Conservation (phyloP, 305 asterid genomes). For the Euphrasia arctica region DNA sequence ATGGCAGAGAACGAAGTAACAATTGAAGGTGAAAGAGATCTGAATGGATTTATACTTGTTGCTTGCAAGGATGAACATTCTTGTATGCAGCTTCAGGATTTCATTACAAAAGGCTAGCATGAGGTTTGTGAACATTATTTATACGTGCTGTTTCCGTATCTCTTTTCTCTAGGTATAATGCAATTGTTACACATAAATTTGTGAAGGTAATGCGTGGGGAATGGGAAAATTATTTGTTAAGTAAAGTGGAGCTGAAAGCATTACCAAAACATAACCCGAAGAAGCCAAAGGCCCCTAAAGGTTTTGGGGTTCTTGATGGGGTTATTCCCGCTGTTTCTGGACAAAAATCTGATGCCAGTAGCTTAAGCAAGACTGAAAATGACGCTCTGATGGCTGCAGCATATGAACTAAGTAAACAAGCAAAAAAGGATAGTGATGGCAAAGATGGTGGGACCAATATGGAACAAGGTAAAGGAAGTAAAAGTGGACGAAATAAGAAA, state of each 20-base stretch:
- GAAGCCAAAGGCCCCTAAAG: conserved; percentile 80
- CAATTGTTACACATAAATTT: not conserved
- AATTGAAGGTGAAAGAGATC: conserved; percentile 39
- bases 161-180: conserved; percentile 17
- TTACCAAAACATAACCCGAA: conserved; percentile 73
- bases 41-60: conserved; percentile 65
- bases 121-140: conserved; percentile 47
- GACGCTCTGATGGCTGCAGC: conserved; percentile 91
- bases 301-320: conserved; percentile 91
- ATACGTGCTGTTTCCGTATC: conserved; percentile 2
- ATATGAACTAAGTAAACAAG: conserved; percentile 54
- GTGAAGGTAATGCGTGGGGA: conserved; percentile 85
- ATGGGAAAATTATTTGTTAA: conserved; percentile 89
- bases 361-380: conserved; percentile 82
- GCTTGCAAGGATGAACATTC: conserved; percentile 93
- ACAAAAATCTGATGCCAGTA: conserved; percentile 66
- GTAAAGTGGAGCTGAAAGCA: conserved; percentile 90
- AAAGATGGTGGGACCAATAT: conserved; percentile 38
- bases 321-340: conserved; percentile 57
- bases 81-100: conserved; percentile 90
- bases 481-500: conserved; percentile 46
- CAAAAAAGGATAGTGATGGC: conserved; percentile 38
- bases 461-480: conserved; percentile 42
- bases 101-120: conserved; percentile 59
- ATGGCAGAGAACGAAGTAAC: conserved; percentile 39